phyloP scores from a whole-genome alignment of 345 rosid genomes.

The Murraya paniculata region DNA sequence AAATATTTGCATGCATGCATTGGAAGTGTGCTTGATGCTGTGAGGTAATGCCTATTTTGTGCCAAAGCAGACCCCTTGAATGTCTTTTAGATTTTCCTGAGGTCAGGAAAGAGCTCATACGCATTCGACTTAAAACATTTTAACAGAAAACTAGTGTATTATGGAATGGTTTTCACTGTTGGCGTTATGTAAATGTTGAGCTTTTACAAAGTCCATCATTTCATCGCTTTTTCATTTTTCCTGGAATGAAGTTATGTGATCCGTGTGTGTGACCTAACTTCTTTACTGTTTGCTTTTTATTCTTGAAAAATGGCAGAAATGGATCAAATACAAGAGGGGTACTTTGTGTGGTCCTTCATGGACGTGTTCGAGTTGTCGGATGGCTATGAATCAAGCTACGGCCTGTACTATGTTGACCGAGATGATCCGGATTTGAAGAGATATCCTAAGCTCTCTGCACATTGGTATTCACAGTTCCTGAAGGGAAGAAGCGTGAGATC shows the following conservation, averaged over 20 bases:
- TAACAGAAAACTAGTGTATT: not conserved
- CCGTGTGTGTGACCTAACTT: not conserved
- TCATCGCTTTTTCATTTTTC: too few species aligned
- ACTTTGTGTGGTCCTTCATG: constrained; percentile 48
- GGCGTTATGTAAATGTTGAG: not conserved
- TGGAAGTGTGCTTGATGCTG: constrained; percentile 39
- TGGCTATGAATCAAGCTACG: constrained; percentile 34
- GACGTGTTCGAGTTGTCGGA: constrained; percentile 37
- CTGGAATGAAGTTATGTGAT: not conserved
- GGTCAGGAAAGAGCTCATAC: not conserved
- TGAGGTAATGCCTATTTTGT: constrained; percentile 27
- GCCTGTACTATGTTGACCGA: constrained; percentile 45
- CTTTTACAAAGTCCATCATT: not conserved
- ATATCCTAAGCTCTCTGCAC: constrained; percentile 47
- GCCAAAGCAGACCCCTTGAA: not conserved
- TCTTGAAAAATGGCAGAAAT: constrained; percentile 24
- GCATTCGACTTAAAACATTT: not conserved
- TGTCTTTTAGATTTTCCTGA: not conserved
- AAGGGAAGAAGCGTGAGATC: constrained; percentile 29
- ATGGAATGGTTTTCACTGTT: not conserved
- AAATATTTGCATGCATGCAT: constrained; percentile 29
- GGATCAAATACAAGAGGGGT: constrained; percentile 56
- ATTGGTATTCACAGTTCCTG: constrained; percentile 47
- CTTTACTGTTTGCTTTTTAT: not conserved
- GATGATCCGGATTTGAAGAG: constrained; percentile 43